phyloP scores from a whole-genome alignment of 805 yeast species.

The Novakomyces olei region DNA sequence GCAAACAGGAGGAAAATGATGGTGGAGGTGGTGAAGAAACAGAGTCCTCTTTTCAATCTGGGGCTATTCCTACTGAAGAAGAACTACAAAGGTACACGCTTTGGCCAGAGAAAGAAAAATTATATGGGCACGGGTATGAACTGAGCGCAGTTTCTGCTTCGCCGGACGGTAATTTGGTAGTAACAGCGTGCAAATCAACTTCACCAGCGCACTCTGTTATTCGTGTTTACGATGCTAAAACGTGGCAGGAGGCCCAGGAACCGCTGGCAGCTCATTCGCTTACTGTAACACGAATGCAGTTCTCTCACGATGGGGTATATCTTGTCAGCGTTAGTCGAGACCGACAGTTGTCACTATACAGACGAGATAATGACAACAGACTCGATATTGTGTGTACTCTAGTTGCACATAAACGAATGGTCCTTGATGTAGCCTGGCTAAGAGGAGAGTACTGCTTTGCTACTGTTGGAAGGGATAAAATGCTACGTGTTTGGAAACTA shows the following conservation, averaged over 20 bases:
- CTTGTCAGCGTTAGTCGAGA: constrained; percentile 72
- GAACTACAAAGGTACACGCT: constrained; percentile 74
- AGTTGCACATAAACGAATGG: constrained; percentile 74
- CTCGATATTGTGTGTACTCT: constrained; percentile 24
- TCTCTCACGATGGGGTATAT: constrained; percentile 35
- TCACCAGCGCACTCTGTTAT: constrained; percentile 66
- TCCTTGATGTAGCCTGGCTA: constrained; percentile 90
- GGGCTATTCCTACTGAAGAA: constrained; percentile 66
- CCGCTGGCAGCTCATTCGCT: constrained; percentile 46
- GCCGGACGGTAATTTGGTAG: constrained; percentile 39
- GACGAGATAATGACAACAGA: constrained; percentile 20
- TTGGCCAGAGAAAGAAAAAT: constrained; percentile 86
- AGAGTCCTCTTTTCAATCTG: constrained; percentile 15
- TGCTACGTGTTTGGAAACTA: constrained; percentile 49
- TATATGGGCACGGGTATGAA: constrained; percentile 96
- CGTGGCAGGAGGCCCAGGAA: constrained; percentile 37
- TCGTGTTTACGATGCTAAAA: constrained; percentile 41
- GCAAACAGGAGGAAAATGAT: constrained; percentile 21
- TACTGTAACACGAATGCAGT: constrained; percentile 65
- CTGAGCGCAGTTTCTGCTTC: constrained; percentile 56
- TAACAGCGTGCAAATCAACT: constrained; percentile 84
- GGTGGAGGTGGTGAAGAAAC: constrained; percentile 18
- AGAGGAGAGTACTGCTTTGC: constrained; percentile 30
- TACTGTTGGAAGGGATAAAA: constrained; percentile 39
- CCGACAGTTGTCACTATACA: constrained; percentile 64